phyloP scores from a whole-genome alignment of 306 rosid species.

The Hippophae rhamnoides region DNA sequence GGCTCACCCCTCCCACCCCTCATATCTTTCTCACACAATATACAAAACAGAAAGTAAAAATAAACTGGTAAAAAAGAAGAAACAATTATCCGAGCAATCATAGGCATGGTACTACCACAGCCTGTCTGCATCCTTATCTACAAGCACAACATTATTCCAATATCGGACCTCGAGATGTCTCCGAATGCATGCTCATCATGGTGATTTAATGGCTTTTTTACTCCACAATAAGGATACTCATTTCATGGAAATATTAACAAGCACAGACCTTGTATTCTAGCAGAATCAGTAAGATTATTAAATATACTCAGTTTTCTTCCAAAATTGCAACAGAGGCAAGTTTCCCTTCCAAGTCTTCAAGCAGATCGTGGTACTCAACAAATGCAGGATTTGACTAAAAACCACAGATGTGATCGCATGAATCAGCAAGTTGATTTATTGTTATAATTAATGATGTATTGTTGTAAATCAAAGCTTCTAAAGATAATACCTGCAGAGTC shows the following conservation, averaged over 20 bases:
- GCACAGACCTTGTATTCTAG: constrained; percentile 18
- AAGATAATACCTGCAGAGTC: constrained; percentile 59
- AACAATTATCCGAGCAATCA: no score
- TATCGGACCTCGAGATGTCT: constrained; percentile 2
- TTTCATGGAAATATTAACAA: constrained; percentile 6
- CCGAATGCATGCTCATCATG: constrained; percentile 5
- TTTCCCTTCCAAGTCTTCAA: constrained; percentile 63
- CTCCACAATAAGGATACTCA: constrained; percentile 14
- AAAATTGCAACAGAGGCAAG: constrained; percentile 42
- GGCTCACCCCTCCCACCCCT: no score
- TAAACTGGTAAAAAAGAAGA: background rate
- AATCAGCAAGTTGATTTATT: background rate
- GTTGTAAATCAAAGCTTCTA: background rate
- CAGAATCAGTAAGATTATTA: constrained; percentile 16
- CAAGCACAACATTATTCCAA: constrained; percentile 7
- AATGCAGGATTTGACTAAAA: constrained; percentile 52
- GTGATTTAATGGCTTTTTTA: background rate
- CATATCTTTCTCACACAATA: background rate
- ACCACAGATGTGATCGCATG: constrained; percentile 9
- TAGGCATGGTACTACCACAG: background rate
- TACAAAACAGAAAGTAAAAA: background rate
- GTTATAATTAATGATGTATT: background rate
- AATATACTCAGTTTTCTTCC: constrained; percentile 29
- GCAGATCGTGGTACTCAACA: constrained; percentile 61
- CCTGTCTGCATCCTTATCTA: constrained; percentile 13